Percentiles rank a stretch among this genome's conserved stretches.
Evolutionary conservation across 176 grass and related monocot genomes (phyloP).

Genomic region (Rhynchospora breviuscula): DNA sequence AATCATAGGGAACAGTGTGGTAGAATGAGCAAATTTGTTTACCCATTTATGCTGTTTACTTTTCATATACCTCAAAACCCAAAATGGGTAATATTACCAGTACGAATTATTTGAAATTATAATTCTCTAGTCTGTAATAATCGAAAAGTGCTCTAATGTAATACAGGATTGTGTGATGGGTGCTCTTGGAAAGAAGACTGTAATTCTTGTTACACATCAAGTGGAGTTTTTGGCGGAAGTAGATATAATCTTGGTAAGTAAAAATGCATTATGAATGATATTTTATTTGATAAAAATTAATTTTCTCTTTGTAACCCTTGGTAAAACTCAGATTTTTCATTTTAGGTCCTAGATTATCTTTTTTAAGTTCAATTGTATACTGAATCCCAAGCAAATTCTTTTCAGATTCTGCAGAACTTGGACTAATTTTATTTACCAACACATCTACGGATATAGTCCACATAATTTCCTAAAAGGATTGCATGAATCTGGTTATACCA

Average conservation of each 20-base stretch:
- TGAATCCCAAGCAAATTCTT: not conserved
- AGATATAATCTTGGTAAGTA: conserved; percentile 61
- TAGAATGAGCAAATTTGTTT: not conserved
- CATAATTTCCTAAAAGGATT: not conserved
- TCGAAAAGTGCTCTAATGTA: not conserved
- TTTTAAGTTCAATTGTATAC: not conserved
- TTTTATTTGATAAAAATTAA: not conserved
- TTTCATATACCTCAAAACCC: not conserved
- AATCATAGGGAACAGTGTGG: not conserved
- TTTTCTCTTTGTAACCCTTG: not conserved
- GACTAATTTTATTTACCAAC: not conserved
- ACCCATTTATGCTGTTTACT: not conserved
- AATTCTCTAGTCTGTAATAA: not conserved
- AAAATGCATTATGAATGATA: not conserved
- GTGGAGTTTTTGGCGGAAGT: conserved; percentile 76
- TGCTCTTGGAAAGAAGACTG: conserved; percentile 77
- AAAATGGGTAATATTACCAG: not conserved
- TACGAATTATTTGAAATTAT: not conserved
- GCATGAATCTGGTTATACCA: not conserved
- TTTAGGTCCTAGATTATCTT: not conserved
- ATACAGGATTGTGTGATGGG: conserved; percentile 90
- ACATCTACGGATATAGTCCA: not conserved
- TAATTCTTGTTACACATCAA: conserved; percentile 91
- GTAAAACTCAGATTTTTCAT: not conserved
- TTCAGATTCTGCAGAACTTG: not conserved